Conservation (phyloP, 73 alveolate genomes). For the Paramecium biaurelia region DNA sequence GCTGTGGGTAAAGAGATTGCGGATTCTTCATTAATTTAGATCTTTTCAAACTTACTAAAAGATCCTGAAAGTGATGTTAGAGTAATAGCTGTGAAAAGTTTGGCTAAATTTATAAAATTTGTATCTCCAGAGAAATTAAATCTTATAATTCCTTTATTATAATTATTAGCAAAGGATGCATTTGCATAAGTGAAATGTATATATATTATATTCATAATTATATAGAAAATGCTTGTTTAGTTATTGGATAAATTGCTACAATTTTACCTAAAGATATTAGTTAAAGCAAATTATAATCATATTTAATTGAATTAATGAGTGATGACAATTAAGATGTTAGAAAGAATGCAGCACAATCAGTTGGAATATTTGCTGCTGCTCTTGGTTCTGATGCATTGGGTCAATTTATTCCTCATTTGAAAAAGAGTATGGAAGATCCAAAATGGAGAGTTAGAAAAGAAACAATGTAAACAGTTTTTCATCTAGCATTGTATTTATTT, state of each 20-base stretch:
- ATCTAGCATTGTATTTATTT: constrained; percentile 64
- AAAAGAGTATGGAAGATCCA: constrained; percentile 89
- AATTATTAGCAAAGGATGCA: constrained; percentile 60
- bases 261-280: constrained; percentile 86
- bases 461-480: constrained; percentile 84
- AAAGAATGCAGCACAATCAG: constrained; percentile 84
- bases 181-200: constrained; percentile 56
- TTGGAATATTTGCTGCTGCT: constrained; percentile 86
- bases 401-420: constrained; percentile 73
- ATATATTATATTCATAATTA: background rate
- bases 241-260: constrained; percentile 85
- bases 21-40: constrained; percentile 85
- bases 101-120: constrained; percentile 67
- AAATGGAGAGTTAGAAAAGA: constrained; percentile 97
- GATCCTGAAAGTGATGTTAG: constrained; percentile 97
- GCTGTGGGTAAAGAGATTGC: constrained; percentile 94
- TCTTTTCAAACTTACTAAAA: constrained; percentile 85
- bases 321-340: constrained; percentile 97
- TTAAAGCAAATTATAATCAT: constrained; percentile 79
- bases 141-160: constrained; percentile 54
- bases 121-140: constrained; percentile 78
- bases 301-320: constrained; percentile 85
- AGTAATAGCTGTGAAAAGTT: constrained; percentile 88
- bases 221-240: constrained; percentile 82
- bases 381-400: constrained; percentile 89